A percentile compares a stretch with the other conserved stretches of the same genome.
Evolutionary conservation across 208 protist species (phyloP).

Genomic region (Entamoeba nuttalli): DNA sequence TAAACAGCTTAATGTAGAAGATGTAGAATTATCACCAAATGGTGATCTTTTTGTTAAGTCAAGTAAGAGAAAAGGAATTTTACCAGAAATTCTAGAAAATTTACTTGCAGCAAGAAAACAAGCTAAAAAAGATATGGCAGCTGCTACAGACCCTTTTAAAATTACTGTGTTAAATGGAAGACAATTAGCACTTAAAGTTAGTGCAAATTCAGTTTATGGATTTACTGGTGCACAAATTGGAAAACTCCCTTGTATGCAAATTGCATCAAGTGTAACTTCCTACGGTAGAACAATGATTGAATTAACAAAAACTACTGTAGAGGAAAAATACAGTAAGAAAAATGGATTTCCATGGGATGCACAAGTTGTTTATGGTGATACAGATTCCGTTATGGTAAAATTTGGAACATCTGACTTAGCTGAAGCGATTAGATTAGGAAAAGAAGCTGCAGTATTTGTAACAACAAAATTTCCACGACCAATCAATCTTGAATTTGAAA

Average conservation of each 20-base stretch:
- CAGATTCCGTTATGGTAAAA: slow-evolving; percentile 48
- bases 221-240: slow-evolving; percentile 63
- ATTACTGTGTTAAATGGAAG: slow-evolving; percentile 32
- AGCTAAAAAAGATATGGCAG: slow-evolving; percentile 52
- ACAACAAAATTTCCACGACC: slow-evolving; percentile 31
- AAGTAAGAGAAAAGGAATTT: slow-evolving; percentile 5
- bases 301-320: slow-evolving; percentile 21
- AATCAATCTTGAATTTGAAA: slow-evolving; percentile 59
- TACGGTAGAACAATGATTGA: slow-evolving; percentile 53
- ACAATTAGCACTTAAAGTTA: slow-evolving; percentile 61
- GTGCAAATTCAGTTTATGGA: slow-evolving; percentile 68
- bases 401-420: slow-evolving; percentile 33
- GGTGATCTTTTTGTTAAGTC: not conserved
- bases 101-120: slow-evolving; percentile 64
- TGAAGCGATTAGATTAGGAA: slow-evolving; percentile 48
- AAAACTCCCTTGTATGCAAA: slow-evolving; percentile 60
- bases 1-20: not conserved
- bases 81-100: slow-evolving; percentile 45
- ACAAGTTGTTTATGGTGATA: slow-evolving; percentile 65
- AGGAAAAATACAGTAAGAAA: slow-evolving; percentile 34
- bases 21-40: not conserved
- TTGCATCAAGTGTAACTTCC: slow-evolving; percentile 57
- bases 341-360: not conserved
- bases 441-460: slow-evolving; percentile 28
- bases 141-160: slow-evolving; percentile 13